Conservation (phyloP, 1,139 yeast genomes). For the Taiozyma sp. region DNA sequence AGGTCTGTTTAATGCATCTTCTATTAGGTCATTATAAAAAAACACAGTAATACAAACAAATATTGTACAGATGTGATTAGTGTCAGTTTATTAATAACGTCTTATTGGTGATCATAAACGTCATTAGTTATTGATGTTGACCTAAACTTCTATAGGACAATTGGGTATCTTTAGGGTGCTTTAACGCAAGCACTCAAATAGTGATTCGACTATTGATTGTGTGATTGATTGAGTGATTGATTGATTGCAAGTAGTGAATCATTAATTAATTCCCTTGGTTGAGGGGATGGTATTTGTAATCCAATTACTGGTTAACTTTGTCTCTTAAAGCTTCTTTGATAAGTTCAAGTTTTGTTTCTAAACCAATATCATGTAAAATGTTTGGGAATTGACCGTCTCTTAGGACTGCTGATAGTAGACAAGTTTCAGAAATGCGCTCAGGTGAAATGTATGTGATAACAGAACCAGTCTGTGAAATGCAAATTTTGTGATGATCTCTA, state of each 20-base stretch:
- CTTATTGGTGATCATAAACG: not conserved
- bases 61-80: not conserved
- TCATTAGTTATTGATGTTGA: not conserved
- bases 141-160: not conserved
- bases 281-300: not conserved
- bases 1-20: not conserved
- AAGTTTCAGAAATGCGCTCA: slow-evolving; percentile 65
- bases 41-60: not conserved
- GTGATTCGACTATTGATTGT: not conserved
- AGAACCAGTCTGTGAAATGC: slow-evolving; percentile 70
- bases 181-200: not conserved
- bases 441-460: slow-evolving; percentile 82
- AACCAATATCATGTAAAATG: slow-evolving; percentile 49
- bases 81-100: not conserved
- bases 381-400: slow-evolving; percentile 60
- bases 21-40: not conserved
- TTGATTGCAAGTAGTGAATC: not conserved
- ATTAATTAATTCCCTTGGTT: not conserved
- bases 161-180: not conserved
- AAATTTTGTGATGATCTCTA: slow-evolving; percentile 88
- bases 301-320: slow-evolving; percentile 14
- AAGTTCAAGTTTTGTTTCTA: slow-evolving; percentile 35
- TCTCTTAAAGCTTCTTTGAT: slow-evolving; percentile 26
- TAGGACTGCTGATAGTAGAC: slow-evolving; percentile 53
- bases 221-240: too few species aligned